Base-by-base conservation (phyloP, 805 yeast species). In the Starmerella roubikii region DNA sequence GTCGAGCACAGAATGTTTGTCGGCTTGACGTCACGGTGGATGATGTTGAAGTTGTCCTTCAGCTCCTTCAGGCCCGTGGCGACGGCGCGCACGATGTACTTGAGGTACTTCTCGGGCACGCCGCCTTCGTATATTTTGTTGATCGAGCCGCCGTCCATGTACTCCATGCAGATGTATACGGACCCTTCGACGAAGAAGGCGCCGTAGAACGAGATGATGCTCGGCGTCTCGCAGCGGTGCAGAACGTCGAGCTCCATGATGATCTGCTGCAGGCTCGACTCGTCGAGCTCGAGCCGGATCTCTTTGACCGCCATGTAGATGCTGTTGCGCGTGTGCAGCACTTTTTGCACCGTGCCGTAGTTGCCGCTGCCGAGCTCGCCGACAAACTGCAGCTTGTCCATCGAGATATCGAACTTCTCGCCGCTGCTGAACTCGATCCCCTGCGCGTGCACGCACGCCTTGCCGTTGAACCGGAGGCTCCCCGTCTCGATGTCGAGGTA, bases 141-240 rank as follows among this genome's bases (percentile, higher is more conserved):
- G 42, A 88, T 62, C 0, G 95, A 83, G 0, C 95, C 94, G 34
- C 94, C 96, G 58, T 84, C 93, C 98, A 88, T 88, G 58, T 76
- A 83, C 61, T 88, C 98, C 72, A 88, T 88, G 62, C 97, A 91
- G 83, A 88, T 84, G 61, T 86, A 91, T 21, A 88, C 98, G 1
- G 96, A 94, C 34, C 96, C 95, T 60, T 91, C 98, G 24, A 84
- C 84, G 55, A 88, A 91, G 55, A 88, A 88, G 1, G 98, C 98
- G 31, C 98, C 98, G 55, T 82, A 91, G 53, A 91, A 91, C 53
- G 88, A 96, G 30, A 91, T 95, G 55, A 91, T 86, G 57, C 74
- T 83, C 2, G 91, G 93, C 13, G 93, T 78, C 48, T 73, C 72
- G 62, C 97, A 91, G 52, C 79, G 81, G 61, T 91, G 97, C 47